These are phyloP conservation scores for Tetrapisispora phaffii DNA, from an alignment of 805 yeast genomes.

Conservation along the genomic window DNA sequence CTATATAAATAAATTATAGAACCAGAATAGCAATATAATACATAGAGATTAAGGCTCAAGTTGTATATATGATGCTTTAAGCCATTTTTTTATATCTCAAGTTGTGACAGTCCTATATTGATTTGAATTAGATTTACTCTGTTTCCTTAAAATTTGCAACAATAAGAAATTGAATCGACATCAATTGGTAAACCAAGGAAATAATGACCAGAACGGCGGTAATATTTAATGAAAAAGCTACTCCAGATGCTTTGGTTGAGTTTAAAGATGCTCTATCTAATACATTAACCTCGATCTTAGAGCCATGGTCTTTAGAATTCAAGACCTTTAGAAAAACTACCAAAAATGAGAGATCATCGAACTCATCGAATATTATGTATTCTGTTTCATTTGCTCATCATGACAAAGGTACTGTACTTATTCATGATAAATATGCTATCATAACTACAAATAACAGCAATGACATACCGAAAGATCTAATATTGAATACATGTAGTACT, in stretches of 20 bases:
- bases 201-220: constrained; percentile 14
- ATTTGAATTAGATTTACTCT: too few species aligned
- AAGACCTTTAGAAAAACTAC: constrained; percentile 21
- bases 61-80: too few species aligned
- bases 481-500: constrained; percentile 17
- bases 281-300: constrained; percentile 15
- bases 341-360: constrained; percentile 13
- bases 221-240: constrained; percentile 25
- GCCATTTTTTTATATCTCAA: too few species aligned
- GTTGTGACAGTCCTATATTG: too few species aligned
- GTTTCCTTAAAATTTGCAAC: too few species aligned
- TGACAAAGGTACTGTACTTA: constrained; percentile 16
- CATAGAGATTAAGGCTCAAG: too few species aligned
- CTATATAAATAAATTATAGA: too few species aligned
- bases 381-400: constrained; percentile 21
- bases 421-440: constrained; percentile 20
- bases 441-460: constrained; percentile 14
- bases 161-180: too few species aligned
- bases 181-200: not conserved
- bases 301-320: constrained; percentile 27
- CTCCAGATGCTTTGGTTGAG: constrained; percentile 24
- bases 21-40: too few species aligned
- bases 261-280: constrained; percentile 25
- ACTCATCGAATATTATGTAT: constrained; percentile 21
- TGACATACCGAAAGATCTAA: constrained; percentile 11